phyloP scores from a whole-genome alignment of 1,284 basidiomycete genomes.

The Waitea zeae region DNA sequence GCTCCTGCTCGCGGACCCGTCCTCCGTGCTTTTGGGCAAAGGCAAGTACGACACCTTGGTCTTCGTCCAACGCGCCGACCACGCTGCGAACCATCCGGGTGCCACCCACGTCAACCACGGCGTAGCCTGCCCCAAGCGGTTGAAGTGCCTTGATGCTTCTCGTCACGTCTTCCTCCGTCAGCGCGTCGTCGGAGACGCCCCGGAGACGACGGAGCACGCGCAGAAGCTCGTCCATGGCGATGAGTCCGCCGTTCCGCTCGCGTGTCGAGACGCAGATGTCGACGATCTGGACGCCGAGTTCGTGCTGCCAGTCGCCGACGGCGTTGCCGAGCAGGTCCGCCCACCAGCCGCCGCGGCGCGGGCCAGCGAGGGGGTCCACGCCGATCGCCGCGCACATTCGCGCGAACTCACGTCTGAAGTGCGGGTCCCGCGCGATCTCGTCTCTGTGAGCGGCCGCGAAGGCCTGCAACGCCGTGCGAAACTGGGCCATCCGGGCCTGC shows the following conservation, averaged over 20 bases:
- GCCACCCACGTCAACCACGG: constrained; percentile 59
- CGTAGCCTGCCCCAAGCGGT: constrained; percentile 82
- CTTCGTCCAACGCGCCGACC: constrained; percentile 66
- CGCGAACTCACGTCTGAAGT: constrained; percentile 85
- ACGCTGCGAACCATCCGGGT: constrained; percentile 58
- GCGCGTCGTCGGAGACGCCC: constrained; percentile 38
- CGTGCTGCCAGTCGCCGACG: constrained; percentile 91
- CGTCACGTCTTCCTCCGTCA: constrained; percentile 75
- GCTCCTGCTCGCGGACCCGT: constrained; percentile 37
- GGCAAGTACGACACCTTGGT: constrained; percentile 62
- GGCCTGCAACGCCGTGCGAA: constrained; percentile 62
- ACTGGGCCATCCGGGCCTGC: constrained; percentile 69
- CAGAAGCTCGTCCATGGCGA: constrained; percentile 78
- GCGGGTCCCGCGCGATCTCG: constrained; percentile 74
- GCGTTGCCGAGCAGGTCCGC: constrained; percentile 74
- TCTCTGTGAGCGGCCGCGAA: constrained; percentile 79
- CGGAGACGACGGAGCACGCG: constrained; percentile 63
- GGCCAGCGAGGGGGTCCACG: constrained; percentile 86
- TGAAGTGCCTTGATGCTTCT: constrained; percentile 77
- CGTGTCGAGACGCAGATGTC: constrained; percentile 89
- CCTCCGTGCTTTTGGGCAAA: constrained; percentile 57
- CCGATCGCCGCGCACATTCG: constrained; percentile 93
- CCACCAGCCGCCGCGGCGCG: constrained; percentile 79
- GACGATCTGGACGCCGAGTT: constrained; percentile 92
- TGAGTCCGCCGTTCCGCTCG: constrained; percentile 80